These are phyloP conservation scores for Nitzschia inconspicua DNA, from an alignment of 108 stramenopile genomes.

Conservation along the genomic window DNA sequence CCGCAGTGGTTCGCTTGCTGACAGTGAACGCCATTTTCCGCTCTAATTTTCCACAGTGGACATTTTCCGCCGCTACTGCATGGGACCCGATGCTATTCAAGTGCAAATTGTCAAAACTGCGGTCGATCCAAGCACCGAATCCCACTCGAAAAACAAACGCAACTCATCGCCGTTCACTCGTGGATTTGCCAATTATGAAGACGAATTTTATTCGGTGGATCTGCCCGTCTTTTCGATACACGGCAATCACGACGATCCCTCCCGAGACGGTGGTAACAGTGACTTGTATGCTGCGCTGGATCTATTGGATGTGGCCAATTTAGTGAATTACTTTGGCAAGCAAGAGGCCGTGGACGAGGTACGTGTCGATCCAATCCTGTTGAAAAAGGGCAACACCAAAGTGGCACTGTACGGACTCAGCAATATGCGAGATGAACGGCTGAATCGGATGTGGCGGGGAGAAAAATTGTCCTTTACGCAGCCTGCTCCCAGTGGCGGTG, in stretches of 20 bases:
- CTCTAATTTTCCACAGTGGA: slow-evolving; percentile 39
- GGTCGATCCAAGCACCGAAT: slow-evolving; percentile 9
- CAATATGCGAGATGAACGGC: slow-evolving; percentile 94
- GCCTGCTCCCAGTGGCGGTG: slow-evolving; percentile 36
- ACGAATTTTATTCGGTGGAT: slow-evolving; percentile 83
- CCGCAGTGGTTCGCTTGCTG: background rate
- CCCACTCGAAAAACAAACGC: background rate
- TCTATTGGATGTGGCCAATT: slow-evolving; percentile 77
- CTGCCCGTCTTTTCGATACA: slow-evolving; percentile 97
- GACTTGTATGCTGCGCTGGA: slow-evolving; percentile 90
- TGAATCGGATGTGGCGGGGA: slow-evolving; percentile 94
- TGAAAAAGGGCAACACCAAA: slow-evolving; percentile 89
- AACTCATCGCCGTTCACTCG: background rate
- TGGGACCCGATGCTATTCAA: slow-evolving; percentile 84
- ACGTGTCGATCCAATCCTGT: slow-evolving; percentile 81
- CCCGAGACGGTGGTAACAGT: slow-evolving; percentile 58
- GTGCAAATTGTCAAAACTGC: slow-evolving; percentile 70
- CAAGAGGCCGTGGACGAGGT: slow-evolving; percentile 87
- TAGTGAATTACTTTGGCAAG: slow-evolving; percentile 97
- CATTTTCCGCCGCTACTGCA: slow-evolving; percentile 86
- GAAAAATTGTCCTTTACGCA: slow-evolving; percentile 81
- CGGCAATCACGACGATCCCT: slow-evolving; percentile 98
- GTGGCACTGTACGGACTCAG: slow-evolving; percentile 95
- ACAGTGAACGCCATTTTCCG: background rate
- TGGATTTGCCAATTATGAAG: slow-evolving; percentile 88